phyloP scores from a whole-genome alignment of 345 rosid species.

The Eucalyptus tenuipes region DNA sequence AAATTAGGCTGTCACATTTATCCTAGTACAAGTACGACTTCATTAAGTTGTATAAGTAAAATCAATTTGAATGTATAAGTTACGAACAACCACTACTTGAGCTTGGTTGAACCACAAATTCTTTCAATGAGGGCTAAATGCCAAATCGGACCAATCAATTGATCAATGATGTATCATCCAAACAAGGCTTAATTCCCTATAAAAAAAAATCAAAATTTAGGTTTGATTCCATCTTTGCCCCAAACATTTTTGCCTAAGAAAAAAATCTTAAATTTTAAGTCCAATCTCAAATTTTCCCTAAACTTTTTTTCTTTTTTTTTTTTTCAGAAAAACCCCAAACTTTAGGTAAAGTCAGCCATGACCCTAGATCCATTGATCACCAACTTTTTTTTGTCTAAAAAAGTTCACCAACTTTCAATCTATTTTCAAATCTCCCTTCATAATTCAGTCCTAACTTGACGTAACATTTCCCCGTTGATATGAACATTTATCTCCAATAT shows the following conservation, averaged over 20 bases:
- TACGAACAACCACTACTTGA: not conserved
- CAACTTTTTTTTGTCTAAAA: not conserved
- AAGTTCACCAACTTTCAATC: not conserved
- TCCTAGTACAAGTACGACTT: not conserved
- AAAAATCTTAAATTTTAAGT: not conserved
- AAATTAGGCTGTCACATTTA: no score
- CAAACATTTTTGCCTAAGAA: no score
- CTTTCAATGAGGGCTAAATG: not conserved
- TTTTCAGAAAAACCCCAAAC: accelerated
- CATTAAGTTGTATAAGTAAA: no score
- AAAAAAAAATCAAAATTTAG: no score
- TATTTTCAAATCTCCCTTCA: not conserved
- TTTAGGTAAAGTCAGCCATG: not conserved
- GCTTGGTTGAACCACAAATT: not conserved
- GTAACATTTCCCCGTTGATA: not conserved
- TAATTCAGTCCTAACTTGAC: not conserved
- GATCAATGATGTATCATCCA: no score
- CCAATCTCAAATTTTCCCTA: not conserved
- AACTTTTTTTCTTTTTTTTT: no score
- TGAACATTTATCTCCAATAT: not conserved
- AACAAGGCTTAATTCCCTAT: no score
- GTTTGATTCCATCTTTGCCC: no score
- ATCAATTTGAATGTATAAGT: not conserved
- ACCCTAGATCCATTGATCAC: not conserved
- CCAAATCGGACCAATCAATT: not conserved